Evolutionary conservation across 2,329 filamentous ascomycete genomes (phyloP).

Genomic region (Sordariomycetes sp.): DNA sequence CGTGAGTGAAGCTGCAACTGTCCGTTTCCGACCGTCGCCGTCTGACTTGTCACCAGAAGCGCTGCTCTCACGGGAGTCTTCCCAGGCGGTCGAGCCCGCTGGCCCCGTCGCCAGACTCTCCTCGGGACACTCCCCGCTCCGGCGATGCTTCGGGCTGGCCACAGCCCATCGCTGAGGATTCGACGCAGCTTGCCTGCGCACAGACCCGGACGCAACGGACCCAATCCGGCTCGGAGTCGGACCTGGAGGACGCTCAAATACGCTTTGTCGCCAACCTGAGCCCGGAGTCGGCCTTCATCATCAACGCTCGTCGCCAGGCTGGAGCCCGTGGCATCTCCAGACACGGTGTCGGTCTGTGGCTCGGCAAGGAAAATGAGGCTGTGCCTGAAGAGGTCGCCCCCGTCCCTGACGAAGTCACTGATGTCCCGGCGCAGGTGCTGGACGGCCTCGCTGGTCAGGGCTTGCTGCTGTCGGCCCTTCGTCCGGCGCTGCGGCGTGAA

Average conservation of each 20-base stretch:
- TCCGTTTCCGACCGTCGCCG: neutral
- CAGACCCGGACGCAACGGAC: neutral
- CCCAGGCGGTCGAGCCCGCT: neutral
- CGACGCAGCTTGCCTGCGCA: neutral
- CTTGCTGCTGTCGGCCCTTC: constrained; percentile 7
- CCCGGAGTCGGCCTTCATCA: constrained; percentile 13
- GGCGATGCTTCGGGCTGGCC: constrained; percentile 2
- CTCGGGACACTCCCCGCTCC: neutral
- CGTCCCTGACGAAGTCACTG: constrained; percentile 2
- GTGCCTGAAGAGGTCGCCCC: constrained; percentile 1
- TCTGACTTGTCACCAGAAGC: constrained; percentile 3
- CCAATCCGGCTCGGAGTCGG: neutral
- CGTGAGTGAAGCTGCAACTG: constrained; percentile 4
- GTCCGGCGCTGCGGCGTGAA: constrained; percentile 8
- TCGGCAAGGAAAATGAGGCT: constrained; percentile 6
- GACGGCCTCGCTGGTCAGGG: constrained; percentile 5
- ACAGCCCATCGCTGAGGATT: neutral
- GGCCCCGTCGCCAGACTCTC: neutral
- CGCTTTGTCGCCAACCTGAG: constrained; percentile 13
- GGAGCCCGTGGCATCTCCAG: constrained; percentile 6
- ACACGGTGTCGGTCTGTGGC: constrained; percentile 10
- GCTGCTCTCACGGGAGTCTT: constrained; percentile 1
- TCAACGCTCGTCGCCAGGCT: constrained; percentile 5
- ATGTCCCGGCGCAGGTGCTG: constrained; percentile 6
- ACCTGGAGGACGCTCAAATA: constrained; percentile 5